Percentiles rank a stretch among this genome's conserved stretches.
Conservation (phyloP, 176 grass and related monocot genomes). For the Alopecurus myosuroides region DNA sequence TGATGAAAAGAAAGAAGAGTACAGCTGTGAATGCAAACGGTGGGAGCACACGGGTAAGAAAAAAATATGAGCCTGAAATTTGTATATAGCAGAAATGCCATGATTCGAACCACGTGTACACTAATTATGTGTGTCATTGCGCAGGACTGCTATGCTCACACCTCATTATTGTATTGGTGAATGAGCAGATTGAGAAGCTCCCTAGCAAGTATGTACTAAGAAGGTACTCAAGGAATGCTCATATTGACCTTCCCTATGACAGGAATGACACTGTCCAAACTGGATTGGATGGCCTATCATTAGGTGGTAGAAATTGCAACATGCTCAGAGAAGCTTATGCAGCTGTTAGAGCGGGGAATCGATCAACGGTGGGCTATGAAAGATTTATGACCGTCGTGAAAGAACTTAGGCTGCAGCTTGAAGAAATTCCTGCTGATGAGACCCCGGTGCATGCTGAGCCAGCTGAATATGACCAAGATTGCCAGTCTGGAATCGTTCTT, state of each 20-base stretch:
- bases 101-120: too few relatives aligned
- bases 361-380: neutral
- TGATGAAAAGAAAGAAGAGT: neutral
- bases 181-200: neutral
- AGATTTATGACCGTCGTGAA: neutral
- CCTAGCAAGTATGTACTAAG: neutral
- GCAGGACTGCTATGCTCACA: too few relatives aligned
- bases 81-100: too few relatives aligned
- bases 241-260: neutral
- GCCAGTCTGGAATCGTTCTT: too few relatives aligned
- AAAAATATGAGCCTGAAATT: neutral
- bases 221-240: neutral
- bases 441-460: too few relatives aligned
- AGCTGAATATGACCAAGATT: too few relatives aligned
- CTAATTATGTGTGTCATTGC: too few relatives aligned
- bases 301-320: neutral
- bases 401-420: neutral
- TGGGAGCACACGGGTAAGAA: neutral
- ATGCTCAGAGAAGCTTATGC: neutral
- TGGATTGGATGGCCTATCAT: neutral
- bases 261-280: neutral
- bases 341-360: neutral
- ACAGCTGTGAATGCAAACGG: neutral
- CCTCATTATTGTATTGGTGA: too few relatives aligned
- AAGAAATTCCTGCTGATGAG: neutral